Evolutionary conservation across 805 yeast genomes (phyloP).

Genomic region (Scheffersomyces spartinae): DNA sequence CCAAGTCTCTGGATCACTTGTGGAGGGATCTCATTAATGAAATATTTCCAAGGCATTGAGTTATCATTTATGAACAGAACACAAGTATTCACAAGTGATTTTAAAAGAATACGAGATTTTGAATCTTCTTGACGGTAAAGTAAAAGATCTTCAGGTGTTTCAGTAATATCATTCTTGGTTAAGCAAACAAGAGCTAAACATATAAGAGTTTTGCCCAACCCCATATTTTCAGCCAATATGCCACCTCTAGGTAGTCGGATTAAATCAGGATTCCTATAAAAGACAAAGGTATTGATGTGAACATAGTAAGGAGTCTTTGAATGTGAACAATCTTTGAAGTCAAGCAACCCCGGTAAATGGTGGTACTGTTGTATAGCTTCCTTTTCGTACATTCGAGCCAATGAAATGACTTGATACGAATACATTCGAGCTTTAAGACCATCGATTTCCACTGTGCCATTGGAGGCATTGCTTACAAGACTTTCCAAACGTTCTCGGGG

Average conservation of each 20-base stretch:
- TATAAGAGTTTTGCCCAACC: slow-evolving; percentile 52
- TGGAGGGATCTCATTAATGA: slow-evolving; percentile 31
- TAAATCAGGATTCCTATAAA: slow-evolving; percentile 26
- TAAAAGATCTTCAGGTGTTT: slow-evolving; percentile 28
- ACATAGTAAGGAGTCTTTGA: slow-evolving; percentile 15
- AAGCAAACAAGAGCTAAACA: slow-evolving; percentile 45
- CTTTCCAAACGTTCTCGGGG: not conserved
- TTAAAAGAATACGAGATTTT: too few relatives aligned
- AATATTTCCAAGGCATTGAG: slow-evolving; percentile 50
- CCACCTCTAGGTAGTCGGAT: slow-evolving; percentile 48
- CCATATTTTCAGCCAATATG: slow-evolving; percentile 58
- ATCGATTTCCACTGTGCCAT: not conserved
- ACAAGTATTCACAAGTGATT: too few relatives aligned
- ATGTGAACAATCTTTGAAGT: slow-evolving; percentile 10
- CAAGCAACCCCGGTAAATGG: slow-evolving; percentile 23
- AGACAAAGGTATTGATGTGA: slow-evolving; percentile 19
- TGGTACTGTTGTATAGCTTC: slow-evolving; percentile 28
- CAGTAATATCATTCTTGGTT: slow-evolving; percentile 41
- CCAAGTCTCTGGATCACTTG: slow-evolving; percentile 24
- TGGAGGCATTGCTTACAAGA: not conserved
- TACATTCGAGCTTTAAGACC: slow-evolving; percentile 45
- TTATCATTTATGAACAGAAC: too few relatives aligned
- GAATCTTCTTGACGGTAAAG: too few relatives aligned
- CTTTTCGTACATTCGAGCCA: slow-evolving; percentile 45
- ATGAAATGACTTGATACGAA: slow-evolving; percentile 48